Base-by-base conservation (phyloP, 139 green algal genomes). In the Chlorella sp. region DNA sequence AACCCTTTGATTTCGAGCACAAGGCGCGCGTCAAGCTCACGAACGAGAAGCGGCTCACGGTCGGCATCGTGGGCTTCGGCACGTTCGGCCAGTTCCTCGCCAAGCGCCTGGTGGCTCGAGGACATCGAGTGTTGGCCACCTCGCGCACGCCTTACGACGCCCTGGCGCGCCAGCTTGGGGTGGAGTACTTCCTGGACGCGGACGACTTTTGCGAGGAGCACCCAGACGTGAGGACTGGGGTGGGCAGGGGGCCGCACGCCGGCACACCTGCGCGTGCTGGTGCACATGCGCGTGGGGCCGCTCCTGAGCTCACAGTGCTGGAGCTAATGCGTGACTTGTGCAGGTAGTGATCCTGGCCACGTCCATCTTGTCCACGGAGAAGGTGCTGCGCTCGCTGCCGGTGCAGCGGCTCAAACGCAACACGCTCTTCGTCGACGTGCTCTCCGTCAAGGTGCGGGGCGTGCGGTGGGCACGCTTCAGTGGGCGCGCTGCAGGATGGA, bases 81-180 rank as follows among this genome's bases (percentile, higher is more conserved):
- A 98, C 89, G 0, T 99, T 99, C 83, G 96, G 96, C 22, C 96
- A 99, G 79, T 99, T 99, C 74, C 70, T 99, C 10, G 96, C 93
- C 0, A 86, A 86, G 69, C 86, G 94, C 3, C 81, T 99, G 3
- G 72, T 96, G 1, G 51, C 49, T 0, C 36, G 31, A 10, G 66
- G 72, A 27, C 81, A 83, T 66, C 62, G 71, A 31, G 90, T 99
- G 22, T 81, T 97, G 5, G 93, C 89, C 26, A 97, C 89, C 5
- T 96, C 87, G 0, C 86, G 95, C 10, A 83, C 77, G 0, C 80
- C 89, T 36, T 98, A 99, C 85, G 74, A 77, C 5, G 69, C 80
- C 0, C 36, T 82, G 1, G 95, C 94, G 0, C 60, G 67, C 4
- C 72, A 85, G 31, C 83, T 99, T 6, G 94, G 96, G 1, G 95